Evolutionary conservation across 2,329 filamentous ascomycete genomes (phyloP), one percentile per base, ranked within the genome.

Genomic region (Incumbomyces delicatus): DNA sequence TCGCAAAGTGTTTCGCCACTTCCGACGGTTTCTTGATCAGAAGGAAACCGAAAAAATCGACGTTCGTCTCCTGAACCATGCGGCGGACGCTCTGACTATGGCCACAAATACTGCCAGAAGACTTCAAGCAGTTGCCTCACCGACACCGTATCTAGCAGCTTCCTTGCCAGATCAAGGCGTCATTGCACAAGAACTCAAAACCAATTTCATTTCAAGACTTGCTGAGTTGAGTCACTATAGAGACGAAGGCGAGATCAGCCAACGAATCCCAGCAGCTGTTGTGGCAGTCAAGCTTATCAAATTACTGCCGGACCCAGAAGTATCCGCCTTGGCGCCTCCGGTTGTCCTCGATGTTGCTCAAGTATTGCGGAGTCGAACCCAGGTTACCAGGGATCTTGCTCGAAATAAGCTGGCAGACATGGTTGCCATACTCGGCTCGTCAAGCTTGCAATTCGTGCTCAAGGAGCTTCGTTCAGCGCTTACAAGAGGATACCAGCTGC

Each of bases 261-360:
- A 92, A 44, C 86, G 92, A 63, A 83, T 95, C 30, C 89, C 90
- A 1, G 84, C 95, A 4, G 89, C 88, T 20, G 78, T 95, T 31
- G 87, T 92, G 22, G 78, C 90, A 36, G 84, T 94, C 50, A 95
- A 95, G 64, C 74, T 96, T 13, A 71, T 98, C 44, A 85, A 84
- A 50, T 70, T 95, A 14, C 74, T 98, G 18, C 85, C 92, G 0
- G 70, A 78, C 40, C 72, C 81, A 6, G 78, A 87, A 41, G 78
- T 95, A 61, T 76, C 82, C 40, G 74, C 81, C 50, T 81, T 83
- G 48, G 73, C 98, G 14, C 86, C 90, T 0, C 78, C 85, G 7
- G 83, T 96, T 2, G 73, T 98, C 38, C 86, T 92, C 0, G 92
- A 98, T 62, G 84, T 96, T 29, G 94, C 85, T 61, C 86, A 95